Percentiles rank a stretch among this genome's conserved stretches.
Evolutionary conservation across 148 eudicot species (phyloP).

Genomic region (Rhododendron kiyosumense): DNA sequence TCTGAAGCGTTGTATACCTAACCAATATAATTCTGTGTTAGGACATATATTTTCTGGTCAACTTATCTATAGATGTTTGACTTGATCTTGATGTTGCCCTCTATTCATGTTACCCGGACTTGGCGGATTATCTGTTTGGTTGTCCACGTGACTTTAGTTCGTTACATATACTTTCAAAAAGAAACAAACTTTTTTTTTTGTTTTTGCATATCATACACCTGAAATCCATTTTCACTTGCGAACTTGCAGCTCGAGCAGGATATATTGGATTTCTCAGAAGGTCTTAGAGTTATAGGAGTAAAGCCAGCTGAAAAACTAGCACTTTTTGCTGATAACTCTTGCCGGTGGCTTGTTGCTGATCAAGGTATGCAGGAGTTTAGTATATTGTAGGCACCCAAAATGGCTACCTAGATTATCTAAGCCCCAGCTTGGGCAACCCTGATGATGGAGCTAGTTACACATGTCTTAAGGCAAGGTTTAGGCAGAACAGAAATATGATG

Average conservation of each 20-base stretch:
- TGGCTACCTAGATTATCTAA: too few species aligned
- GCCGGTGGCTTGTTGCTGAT: conserved; percentile 94
- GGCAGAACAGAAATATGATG: too few species aligned
- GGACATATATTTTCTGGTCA: background rate
- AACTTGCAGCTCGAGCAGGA: conserved; percentile 80
- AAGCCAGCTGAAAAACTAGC: conserved; percentile 83
- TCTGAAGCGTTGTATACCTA: background rate
- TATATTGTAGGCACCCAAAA: background rate
- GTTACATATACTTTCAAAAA: background rate
- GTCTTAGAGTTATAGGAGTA: conserved; percentile 79
- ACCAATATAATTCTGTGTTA: background rate
- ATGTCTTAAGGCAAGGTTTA: too few species aligned
- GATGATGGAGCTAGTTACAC: too few species aligned
- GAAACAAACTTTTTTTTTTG: background rate
- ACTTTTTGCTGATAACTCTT: conserved; percentile 93
- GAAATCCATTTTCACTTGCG: conserved; percentile 3
- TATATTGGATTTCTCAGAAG: conserved; percentile 82
- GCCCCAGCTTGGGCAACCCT: too few species aligned
- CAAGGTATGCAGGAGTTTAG: conserved; percentile 51
- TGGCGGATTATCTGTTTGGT: background rate
- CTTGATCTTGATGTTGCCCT: background rate
- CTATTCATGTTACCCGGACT: background rate
- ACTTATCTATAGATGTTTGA: background rate
- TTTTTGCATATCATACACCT: background rate
- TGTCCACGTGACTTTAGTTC: background rate